These are phyloP conservation scores for Aspergillus sp. DNA, from an alignment of 2,329 filamentous ascomycete genomes.

Conservation along the genomic window DNA sequence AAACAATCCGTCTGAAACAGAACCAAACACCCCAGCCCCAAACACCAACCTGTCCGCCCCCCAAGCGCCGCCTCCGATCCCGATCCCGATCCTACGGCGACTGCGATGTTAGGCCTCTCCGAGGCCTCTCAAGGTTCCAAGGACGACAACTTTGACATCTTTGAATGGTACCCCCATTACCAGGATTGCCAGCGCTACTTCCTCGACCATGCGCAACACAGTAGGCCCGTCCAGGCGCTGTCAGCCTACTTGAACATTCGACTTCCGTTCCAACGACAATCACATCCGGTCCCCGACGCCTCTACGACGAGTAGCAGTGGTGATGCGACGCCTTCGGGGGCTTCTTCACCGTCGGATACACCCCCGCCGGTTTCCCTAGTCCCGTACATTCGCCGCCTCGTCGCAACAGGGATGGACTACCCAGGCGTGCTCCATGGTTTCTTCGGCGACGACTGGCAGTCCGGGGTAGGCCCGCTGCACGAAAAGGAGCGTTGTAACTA, in stretches of 20 bases:
- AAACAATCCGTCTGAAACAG: slow-evolving; percentile 17
- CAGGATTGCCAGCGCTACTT: slow-evolving; percentile 90
- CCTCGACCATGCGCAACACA: slow-evolving; percentile 85
- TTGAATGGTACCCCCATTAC: slow-evolving; percentile 91
- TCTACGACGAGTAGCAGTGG: slow-evolving; percentile 36
- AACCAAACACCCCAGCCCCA: slow-evolving; percentile 8
- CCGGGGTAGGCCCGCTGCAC: slow-evolving; percentile 77
- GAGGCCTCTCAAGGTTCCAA: slow-evolving; percentile 37
- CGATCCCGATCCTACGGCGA: slow-evolving; percentile 37
- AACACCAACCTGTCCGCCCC: slow-evolving; percentile 16
- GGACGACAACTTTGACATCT: slow-evolving; percentile 60
- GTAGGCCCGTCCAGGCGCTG: slow-evolving; percentile 77
- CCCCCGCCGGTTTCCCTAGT: slow-evolving; percentile 64
- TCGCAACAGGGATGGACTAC: slow-evolving; percentile 88
- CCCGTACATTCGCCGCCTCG: slow-evolving; percentile 84
- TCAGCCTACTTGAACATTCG: slow-evolving; percentile 90
- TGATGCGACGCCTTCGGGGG: slow-evolving; percentile 39
- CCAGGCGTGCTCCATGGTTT: slow-evolving; percentile 87
- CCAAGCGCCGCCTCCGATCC: slow-evolving; percentile 32
- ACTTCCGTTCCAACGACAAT: slow-evolving; percentile 75
- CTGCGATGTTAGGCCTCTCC: slow-evolving; percentile 37
- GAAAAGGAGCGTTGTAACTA: slow-evolving; percentile 92
- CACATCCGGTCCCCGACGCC: slow-evolving; percentile 49
- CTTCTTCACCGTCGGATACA: slow-evolving; percentile 36
- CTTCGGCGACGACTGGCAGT: slow-evolving; percentile 89